phyloP scores from a whole-genome alignment of 73 alveolate species.

The Tetrahymena thermophila region DNA sequence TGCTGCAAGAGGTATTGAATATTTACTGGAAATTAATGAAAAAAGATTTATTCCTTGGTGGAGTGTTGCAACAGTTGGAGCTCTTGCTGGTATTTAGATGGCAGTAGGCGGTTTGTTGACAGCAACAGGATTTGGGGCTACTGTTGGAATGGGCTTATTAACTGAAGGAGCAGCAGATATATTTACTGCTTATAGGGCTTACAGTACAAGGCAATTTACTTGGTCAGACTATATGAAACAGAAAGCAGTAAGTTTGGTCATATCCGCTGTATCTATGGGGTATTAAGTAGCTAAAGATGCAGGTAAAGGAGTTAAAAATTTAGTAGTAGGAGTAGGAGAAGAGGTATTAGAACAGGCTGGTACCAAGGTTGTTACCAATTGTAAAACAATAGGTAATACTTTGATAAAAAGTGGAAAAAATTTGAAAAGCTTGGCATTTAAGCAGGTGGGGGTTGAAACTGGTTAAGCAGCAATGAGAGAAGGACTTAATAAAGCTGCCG shows the following conservation, averaged over 20 bases:
- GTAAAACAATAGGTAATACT: neutral
- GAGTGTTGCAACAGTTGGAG: neutral
- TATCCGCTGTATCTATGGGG: neutral
- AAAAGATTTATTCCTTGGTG: neutral
- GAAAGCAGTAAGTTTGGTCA: neutral
- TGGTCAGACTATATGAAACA: neutral
- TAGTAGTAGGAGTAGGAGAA: neutral
- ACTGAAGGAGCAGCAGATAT: neutral
- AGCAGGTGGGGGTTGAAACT: neutral
- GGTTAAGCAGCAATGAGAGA: neutral
- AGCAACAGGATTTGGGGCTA: neutral
- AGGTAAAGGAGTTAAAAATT: neutral
- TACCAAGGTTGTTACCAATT: neutral
- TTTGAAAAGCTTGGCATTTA: neutral
- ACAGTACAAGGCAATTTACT: neutral
- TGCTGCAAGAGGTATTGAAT: conserved; percentile 2
- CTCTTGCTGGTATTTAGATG: neutral
- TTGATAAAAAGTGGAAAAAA: neutral
- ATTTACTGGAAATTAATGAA: neutral
- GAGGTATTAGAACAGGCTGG: neutral
- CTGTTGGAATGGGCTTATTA: neutral
- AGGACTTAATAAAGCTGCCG: neutral
- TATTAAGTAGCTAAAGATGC: neutral
- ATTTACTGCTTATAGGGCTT: neutral
- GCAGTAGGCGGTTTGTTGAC: neutral